Base-by-base conservation (phyloP, 768 basidiomycete genomes). In the Leccinum disarticulatum region DNA sequence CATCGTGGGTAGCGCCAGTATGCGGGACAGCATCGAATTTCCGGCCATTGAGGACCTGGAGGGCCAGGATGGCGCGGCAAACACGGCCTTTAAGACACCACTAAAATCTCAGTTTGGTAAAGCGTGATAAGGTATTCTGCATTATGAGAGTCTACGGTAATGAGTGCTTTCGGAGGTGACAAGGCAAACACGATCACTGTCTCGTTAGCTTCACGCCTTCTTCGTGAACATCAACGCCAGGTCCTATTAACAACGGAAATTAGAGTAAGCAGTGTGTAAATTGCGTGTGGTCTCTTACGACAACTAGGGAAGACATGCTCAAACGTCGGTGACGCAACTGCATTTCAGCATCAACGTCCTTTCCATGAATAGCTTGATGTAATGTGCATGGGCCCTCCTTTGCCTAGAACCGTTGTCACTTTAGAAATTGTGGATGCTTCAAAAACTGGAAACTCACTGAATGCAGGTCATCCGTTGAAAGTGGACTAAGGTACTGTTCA, bases 41-140 rank as follows among this genome's bases (percentile, higher is more conserved):
- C 83, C 91, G 93, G 5, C 93, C 91, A 60, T 94, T 93, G 64
- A 98, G 73, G 6, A 98, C 82, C 76, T 98, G 95, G 48, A 98
- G 77, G 3, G 97, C 95, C 47, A 98, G 80, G 49, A 98, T 76
- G 8, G 91, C 92, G 27, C 95, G 82, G 36, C 36, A 38, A 38
- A 38, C 36, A 38, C 15, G 36, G 15, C 36, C 15, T 38, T 14
- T 36, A 6, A 36, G 15, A 36, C 38, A n/a, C 38, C 38, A 15
- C 35, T 14, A 9, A 38, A 38, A 41, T 41, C 17, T 36, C 35
- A 36, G 35, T 13, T 14, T 41, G 38, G 17, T 41, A 41, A 41
- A n/a, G 38, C 17, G 17, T n/a, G 17, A 41, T n/a, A 17, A 17
- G 38, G 38, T n/a, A 41, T 41, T 9, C 38, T 41, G 17, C 38